Percentiles rank a stretch among this genome's conserved stretches.
Evolutionary conservation across 1,284 basidiomycete species (phyloP).

Genomic region (Earliella scabrosa): DNA sequence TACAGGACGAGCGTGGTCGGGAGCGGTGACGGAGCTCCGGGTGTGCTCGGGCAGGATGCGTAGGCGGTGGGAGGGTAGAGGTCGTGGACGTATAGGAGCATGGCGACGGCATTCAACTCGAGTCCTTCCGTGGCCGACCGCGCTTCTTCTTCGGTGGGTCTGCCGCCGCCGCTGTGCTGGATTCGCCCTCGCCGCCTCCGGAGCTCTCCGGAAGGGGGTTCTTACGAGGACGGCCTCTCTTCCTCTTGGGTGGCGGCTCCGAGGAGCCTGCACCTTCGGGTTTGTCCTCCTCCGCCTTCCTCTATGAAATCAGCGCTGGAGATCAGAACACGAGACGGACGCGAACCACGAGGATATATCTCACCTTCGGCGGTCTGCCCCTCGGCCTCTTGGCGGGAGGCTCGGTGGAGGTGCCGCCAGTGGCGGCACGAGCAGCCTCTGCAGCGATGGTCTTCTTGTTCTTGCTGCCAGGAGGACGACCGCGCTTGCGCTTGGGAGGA

Average conservation of each 20-base stretch:
- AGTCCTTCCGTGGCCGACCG: conserved; percentile 70
- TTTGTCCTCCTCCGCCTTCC: conserved; percentile 53
- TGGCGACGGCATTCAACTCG: conserved; percentile 22
- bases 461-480: conserved; percentile 81
- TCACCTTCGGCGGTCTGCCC: conserved; percentile 79
- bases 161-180: conserved; percentile 23
- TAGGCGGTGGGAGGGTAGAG: not conserved
- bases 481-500: conserved; percentile 68
- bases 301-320: conserved; percentile 43
- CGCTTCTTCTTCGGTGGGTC: conserved; percentile 62
- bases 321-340: conserved; percentile 1
- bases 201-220: conserved; percentile 50
- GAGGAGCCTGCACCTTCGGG: conserved; percentile 34
- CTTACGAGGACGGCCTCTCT: conserved; percentile 77
- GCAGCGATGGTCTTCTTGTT: conserved; percentile 67
- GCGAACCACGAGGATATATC: conserved; percentile 19
- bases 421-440: conserved; percentile 40
- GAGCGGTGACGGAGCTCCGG: not conserved
- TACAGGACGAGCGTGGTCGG: conserved; percentile 4
- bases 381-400: conserved; percentile 55
- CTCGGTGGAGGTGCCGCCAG: conserved; percentile 34
- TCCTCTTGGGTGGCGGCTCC: conserved; percentile 61
- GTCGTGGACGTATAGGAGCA: not conserved
- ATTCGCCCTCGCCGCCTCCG: conserved; percentile 42
- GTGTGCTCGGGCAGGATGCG: not conserved